Evolutionary conservation across 345 rosid genomes (phyloP).

Genomic region (Rhodamnia argentea): DNA sequence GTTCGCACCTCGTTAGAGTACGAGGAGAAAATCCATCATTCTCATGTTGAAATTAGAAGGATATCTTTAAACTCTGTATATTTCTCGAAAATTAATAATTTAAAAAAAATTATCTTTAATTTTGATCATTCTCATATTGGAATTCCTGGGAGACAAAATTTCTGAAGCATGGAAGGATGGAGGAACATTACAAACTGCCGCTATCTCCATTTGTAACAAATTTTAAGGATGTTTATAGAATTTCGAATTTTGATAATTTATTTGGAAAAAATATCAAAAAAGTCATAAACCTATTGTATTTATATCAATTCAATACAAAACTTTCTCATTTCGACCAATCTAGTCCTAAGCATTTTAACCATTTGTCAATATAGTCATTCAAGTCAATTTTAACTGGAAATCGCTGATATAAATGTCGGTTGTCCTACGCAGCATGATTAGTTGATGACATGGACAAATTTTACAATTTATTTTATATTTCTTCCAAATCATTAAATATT

Average conservation of each 20-base stretch:
- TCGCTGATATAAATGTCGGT: too few species aligned
- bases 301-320: too few species aligned
- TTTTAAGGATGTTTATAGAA: background rate
- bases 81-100: background rate
- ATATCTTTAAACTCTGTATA: background rate
- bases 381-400: too few species aligned
- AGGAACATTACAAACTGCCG: background rate
- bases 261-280: background rate
- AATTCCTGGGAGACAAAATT: background rate
- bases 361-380: too few species aligned
- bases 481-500: too few species aligned
- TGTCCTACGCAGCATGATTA: too few species aligned
- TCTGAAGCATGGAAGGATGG: background rate
- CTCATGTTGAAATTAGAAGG: background rate
- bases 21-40: background rate
- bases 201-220: background rate
- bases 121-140: background rate
- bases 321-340: too few species aligned
- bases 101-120: too few species aligned
- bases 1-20: background rate
- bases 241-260: background rate
- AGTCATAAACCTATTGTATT: too few species aligned
- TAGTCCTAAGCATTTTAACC: too few species aligned
- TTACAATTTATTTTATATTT: too few species aligned
- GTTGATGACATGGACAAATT: too few species aligned